Conservation (phyloP, 1,284 basidiomycete species). For the Caloboletus firmus region DNA sequence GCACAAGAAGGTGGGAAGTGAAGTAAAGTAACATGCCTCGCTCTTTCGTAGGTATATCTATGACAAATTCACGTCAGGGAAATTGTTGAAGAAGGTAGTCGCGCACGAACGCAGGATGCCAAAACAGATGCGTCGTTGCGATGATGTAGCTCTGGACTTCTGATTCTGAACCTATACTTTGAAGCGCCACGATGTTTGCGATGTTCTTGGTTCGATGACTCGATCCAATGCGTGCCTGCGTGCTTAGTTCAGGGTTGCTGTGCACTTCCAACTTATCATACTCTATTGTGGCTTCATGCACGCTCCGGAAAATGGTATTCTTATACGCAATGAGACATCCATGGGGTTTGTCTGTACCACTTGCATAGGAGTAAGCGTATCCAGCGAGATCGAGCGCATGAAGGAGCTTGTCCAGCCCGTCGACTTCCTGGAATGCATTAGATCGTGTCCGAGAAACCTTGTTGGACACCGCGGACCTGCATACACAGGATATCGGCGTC, state of each 20-base stretch:
- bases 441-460: background rate
- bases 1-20: background rate
- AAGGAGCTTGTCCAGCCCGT: slow-evolving; percentile 63
- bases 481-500: slow-evolving; percentile 79
- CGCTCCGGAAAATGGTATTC: slow-evolving; percentile 47
- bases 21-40: slow-evolving; percentile 50
- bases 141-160: slow-evolving; percentile 59
- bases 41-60: slow-evolving; percentile 87
- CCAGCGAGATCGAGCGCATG: slow-evolving; percentile 60
- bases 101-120: slow-evolving; percentile 79
- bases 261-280: slow-evolving; percentile 69
- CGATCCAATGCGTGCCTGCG: slow-evolving; percentile 48
- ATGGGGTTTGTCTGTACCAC: slow-evolving; percentile 74
- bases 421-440: slow-evolving; percentile 63
- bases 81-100: background rate
- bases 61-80: slow-evolving; percentile 1
- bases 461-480: slow-evolving; percentile 52
- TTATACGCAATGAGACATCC: slow-evolving; percentile 81
- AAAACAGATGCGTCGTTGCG: slow-evolving; percentile 88
- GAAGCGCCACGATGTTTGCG: slow-evolving; percentile 70
- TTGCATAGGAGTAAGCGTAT: slow-evolving; percentile 61
- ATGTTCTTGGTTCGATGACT: slow-evolving; percentile 84
- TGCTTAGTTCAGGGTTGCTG: slow-evolving; percentile 34
- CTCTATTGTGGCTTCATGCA: slow-evolving; percentile 49
- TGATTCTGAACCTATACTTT: slow-evolving; percentile 36